Base-by-base conservation (phyloP, 495 filamentous ascomycete genomes). In the Podospora bellae-mahoneyi region DNA sequence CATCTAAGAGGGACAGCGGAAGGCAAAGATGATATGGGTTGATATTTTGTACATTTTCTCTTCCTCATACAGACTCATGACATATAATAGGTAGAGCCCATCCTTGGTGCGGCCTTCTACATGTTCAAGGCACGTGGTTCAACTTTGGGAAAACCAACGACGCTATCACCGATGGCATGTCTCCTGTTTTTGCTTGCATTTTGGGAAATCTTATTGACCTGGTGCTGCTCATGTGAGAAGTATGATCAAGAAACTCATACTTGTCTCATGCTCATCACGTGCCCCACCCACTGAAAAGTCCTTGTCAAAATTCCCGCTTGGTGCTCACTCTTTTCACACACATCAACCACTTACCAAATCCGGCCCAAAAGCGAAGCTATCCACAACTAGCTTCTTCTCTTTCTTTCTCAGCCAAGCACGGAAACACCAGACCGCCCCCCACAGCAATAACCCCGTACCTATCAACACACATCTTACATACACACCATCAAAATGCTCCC, bases 401-500 rank as follows among this genome's bases (percentile, higher is more conserved):
- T 23, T 23, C 23, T 23, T 23, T 23, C 23, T 23, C 23, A 23
- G 23, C 23, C 23, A 23, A 23, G 23, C 23, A 23, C 23, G 23
- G 23, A 23, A 23, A 23, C 23, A 1, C 62, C 30, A 63, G 18
- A 34, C 53, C 23, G 23, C 23, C 23, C 23, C 23, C 23, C 23
- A 61, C 10, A 13, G 58, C 30, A 20, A 28, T 27, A n/a, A 10
- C 0, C 39, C 15, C 59, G 4, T 5, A 19, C 18, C 62, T 18
- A n/a, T 65, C n/a, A n/a, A n/a, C 39, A 19, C 58, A 62, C 34
- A 39, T 10, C 0, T 23, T 23, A 39, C 34, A 39, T 0, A 48
- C 39, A 39, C 58, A 30, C 65, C 64, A 63, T n/a, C 66, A 70
- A 66, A 9, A 96, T 97, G 92, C 88, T 98, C 18, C 93, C 93